Evolutionary conservation across 148 eudicot genomes (phyloP).

Genomic region (Oxyria digyna): DNA sequence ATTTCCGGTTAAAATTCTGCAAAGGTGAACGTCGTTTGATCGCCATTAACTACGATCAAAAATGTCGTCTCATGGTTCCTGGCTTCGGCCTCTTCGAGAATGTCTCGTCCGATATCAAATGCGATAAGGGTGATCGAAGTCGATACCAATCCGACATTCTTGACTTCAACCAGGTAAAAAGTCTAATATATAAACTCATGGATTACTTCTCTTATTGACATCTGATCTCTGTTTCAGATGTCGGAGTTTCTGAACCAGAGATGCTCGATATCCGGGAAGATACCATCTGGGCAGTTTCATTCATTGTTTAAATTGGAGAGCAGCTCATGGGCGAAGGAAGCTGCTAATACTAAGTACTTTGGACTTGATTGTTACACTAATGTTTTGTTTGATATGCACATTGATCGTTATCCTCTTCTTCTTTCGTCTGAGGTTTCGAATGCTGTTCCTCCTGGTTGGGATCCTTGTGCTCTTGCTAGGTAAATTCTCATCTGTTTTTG

Average conservation of each 20-base stretch:
- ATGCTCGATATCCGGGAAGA: conserved; percentile 46
- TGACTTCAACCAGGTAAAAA: conserved; percentile 69
- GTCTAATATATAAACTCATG: too few species aligned
- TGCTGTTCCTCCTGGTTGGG: conserved; percentile 66
- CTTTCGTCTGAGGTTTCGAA: conserved; percentile 46
- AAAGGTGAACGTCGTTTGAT: conserved; percentile 47
- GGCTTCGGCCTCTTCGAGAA: conserved; percentile 35
- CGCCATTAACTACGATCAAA: conserved; percentile 31
- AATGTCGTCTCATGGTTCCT: conserved; percentile 30
- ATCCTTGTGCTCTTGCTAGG: conserved; percentile 77
- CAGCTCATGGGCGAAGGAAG: conserved; percentile 72
- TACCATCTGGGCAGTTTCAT: conserved; percentile 67
- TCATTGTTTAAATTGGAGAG: conserved; percentile 51
- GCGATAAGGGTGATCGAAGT: conserved; percentile 73
- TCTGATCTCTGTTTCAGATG: conserved; percentile 32
- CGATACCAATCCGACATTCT: conserved; percentile 75
- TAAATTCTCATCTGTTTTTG: conserved; percentile 1
- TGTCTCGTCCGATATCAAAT: conserved; percentile 58
- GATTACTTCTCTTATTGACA: background rate
- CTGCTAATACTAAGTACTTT: conserved; percentile 39
- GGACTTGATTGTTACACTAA: conserved; percentile 64
- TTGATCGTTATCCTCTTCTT: conserved; percentile 52
- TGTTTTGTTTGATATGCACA: conserved; percentile 32
- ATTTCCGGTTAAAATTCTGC: conserved; percentile 59
- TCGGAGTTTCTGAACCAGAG: conserved; percentile 60